Evolutionary conservation across 306 rosid genomes (phyloP), one percentile per base, ranked within the genome.

Genomic region (Quercus wislizeni): DNA sequence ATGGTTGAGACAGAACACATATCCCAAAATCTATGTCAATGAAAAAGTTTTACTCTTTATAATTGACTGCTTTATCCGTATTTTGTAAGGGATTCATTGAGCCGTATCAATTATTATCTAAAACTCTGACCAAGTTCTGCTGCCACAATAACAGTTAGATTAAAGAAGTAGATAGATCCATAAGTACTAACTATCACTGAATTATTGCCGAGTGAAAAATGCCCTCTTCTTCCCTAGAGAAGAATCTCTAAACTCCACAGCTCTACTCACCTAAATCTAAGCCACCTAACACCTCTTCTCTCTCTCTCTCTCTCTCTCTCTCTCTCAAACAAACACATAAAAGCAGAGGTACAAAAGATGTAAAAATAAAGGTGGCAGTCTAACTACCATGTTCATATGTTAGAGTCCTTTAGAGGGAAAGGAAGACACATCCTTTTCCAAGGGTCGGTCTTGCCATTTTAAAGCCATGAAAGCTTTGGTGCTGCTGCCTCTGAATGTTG

Each of bases 381-480:
- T 72, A 90, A 84, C 91, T 85, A 88, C 94, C 88, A 84, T 92
- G 87, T 83, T 86, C 90, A 76, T 85, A 69, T 83, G 87, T 86
- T 85, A 83, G 76, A 82, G 87, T 73, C 82, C 78, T 69, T 49
- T 55, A 35, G 65, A 85, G 84, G 80, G 82, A 41, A 83, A 82
- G 85, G 70, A 88, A 71, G 91, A 78, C 87, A 85, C 86, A 88
- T 88, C 89, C 86, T 87, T 92, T 90, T 85, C 85, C 74, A 13
- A 82, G 80, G 82, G 77, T 84, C 83, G 80, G 84, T 80, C 87
- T 85, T 83, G 78, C 87, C 79, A 83, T 83, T 85, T 85, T 80
- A 86, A 88, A 86, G 86, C 85, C 83, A 77, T 84, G 82, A 85
- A 89, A 85, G 74, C 79, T 84, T 85, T 81, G 84, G 87, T 85